These are phyloP conservation scores for Lagerstroemia speciosa DNA, from an alignment of 345 rosid species.

Conservation along the genomic window DNA sequence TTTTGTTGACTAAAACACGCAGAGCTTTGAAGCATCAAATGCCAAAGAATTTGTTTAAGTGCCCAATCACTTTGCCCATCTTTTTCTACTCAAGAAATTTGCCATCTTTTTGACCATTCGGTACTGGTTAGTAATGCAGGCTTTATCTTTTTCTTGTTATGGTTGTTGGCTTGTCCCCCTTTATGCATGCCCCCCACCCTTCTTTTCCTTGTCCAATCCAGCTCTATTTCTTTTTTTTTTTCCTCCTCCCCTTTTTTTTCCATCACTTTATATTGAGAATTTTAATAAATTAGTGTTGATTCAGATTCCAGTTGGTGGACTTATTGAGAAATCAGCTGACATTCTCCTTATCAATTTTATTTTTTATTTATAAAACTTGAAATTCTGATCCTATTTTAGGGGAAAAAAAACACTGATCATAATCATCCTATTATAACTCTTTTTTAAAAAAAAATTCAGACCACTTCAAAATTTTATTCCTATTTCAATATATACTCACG, in stretches of 20 bases:
- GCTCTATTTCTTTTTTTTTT: conserved; percentile 14
- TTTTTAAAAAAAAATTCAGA: background rate
- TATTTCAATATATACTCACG: background rate
- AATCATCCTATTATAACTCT: background rate
- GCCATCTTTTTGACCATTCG: conserved; percentile 48
- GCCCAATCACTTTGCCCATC: conserved; percentile 12
- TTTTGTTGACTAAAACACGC: conserved; percentile 32
- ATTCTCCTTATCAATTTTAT: no score
- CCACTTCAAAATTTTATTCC: background rate
- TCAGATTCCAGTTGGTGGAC: no score
- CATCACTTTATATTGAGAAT: background rate
- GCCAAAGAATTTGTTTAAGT: no score
- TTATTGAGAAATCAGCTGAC: no score
- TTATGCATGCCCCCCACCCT: conserved; percentile 9
- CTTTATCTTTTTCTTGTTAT: conserved; percentile 19
- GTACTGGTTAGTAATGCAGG: conserved; percentile 12
- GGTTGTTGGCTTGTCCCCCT: conserved; percentile 19
- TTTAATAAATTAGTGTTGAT: background rate
- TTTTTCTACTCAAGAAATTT: conserved; percentile 21
- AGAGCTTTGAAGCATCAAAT: conserved; percentile 10
- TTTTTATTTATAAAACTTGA: no score
- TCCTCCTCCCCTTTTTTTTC: conserved; percentile 13
- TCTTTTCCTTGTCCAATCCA: conserved; percentile 33
- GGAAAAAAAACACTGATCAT: no score
- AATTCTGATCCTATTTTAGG: no score